Evolutionary conservation across 1,284 basidiomycete species (phyloP).

Genomic region (Macrocybe sp.): DNA sequence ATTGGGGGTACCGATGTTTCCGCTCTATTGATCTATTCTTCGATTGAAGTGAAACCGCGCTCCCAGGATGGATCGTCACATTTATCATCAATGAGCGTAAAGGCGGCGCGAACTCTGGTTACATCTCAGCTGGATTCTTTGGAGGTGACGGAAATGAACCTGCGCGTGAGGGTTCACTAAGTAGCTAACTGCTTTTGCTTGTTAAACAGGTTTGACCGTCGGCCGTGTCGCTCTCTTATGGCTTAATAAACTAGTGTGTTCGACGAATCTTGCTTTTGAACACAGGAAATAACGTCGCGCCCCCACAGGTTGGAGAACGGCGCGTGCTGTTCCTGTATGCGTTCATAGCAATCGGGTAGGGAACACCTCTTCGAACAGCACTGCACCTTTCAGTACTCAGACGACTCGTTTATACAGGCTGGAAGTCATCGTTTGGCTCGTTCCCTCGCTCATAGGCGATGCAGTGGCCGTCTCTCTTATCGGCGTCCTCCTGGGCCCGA

Average conservation of each 20-base stretch:
- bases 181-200: neutral
- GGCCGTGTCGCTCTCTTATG: conserved; percentile 44
- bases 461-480: conserved; percentile 38
- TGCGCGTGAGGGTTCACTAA: too few species aligned
- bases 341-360: conserved; percentile 14
- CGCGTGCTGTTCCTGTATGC: conserved; percentile 15
- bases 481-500: conserved; percentile 48
- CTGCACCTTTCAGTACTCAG: neutral
- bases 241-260: conserved; percentile 41
- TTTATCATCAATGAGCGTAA: conserved; percentile 34
- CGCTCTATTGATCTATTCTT: neutral
- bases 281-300: neutral
- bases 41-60: neutral
- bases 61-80: conserved; percentile 42
- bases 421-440: conserved; percentile 1
- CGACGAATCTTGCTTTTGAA: neutral
- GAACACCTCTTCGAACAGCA: too few species aligned
- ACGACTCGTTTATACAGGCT: neutral
- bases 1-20: conserved; percentile 44
- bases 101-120: conserved; percentile 32
- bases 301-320: conserved; percentile 15
- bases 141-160: conserved; percentile 20
- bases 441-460: neutral
- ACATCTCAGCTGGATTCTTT: conserved; percentile 36
- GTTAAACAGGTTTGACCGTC: conserved; percentile 33